A percentile compares a stretch with the other conserved stretches of the same genome.
phyloP scores from a whole-genome alignment of 345 rosid genomes.

The Stellera chamaejasme region DNA sequence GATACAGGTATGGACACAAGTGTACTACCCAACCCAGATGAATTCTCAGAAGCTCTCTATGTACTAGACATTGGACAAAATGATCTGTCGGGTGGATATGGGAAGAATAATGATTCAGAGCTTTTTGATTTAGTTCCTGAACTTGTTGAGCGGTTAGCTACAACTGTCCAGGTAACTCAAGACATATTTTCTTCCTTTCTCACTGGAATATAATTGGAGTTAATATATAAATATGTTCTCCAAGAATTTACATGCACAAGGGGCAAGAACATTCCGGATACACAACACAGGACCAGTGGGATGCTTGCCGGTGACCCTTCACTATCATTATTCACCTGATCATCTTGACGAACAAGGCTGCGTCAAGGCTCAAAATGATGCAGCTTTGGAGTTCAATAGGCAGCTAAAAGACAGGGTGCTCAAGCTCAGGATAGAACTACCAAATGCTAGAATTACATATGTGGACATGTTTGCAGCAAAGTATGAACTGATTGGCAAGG shows the following conservation, averaged over 20 bases:
- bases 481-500: conserved; percentile 56
- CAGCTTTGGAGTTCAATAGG: conserved; percentile 68
- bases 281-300: conserved; percentile 91
- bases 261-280: conserved; percentile 58
- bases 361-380: conserved; percentile 64
- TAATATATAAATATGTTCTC: background rate
- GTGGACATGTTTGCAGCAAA: conserved; percentile 78
- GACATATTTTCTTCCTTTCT: background rate
- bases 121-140: conserved; percentile 1
- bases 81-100: conserved; percentile 5
- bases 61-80: conserved; percentile 8
- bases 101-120: background rate
- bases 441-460: conserved; percentile 58
- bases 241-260: conserved; percentile 40
- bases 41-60: conserved; percentile 14
- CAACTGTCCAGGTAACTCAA: background rate
- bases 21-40: conserved; percentile 10
- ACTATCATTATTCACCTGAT: conserved; percentile 19
- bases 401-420: conserved; percentile 51
- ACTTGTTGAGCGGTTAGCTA: conserved; percentile 3
- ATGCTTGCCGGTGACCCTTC: conserved; percentile 73
- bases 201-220: background rate
- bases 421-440: conserved; percentile 50
- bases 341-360: conserved; percentile 67
- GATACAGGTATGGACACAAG: background rate